Evolutionary conservation across 164 flowering plant genomes (phyloP).

Genomic region (Liquidambar formosana): DNA sequence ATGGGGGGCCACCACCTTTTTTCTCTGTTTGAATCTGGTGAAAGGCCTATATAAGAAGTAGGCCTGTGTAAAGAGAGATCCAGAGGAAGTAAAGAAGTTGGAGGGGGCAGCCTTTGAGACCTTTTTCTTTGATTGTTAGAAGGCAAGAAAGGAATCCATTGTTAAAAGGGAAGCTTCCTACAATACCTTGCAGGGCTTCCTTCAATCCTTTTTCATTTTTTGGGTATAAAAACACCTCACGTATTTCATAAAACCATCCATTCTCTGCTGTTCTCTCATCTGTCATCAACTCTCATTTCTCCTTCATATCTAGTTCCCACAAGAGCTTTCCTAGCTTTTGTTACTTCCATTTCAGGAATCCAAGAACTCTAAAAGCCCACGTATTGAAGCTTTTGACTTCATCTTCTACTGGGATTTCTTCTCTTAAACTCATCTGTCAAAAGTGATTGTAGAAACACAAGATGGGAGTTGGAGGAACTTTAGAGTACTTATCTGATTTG

Average conservation of each 20-base stretch:
- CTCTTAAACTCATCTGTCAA: neutral
- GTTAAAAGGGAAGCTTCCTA: slow-evolving; percentile 28
- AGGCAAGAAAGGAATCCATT: slow-evolving; percentile 32
- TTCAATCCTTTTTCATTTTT: neutral
- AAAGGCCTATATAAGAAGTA: slow-evolving; percentile 36
- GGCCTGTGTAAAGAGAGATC: slow-evolving; percentile 19
- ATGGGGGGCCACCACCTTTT: slow-evolving; percentile 29
- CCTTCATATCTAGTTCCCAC: no score
- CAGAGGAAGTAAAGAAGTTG: slow-evolving; percentile 18
- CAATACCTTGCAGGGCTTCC: slow-evolving; percentile 13
- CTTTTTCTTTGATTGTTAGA: slow-evolving; percentile 18
- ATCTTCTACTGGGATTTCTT: neutral
- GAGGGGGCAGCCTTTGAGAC: slow-evolving; percentile 12
- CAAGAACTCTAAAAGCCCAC: no score
- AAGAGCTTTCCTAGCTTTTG: neutral
- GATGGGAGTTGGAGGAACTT: slow-evolving; percentile 59
- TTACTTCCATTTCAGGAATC: neutral
- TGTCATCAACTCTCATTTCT: no score
- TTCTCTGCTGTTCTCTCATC: neutral
- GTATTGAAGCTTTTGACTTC: slow-evolving; percentile 4
- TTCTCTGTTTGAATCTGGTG: slow-evolving; percentile 19
- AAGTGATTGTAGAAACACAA: neutral
- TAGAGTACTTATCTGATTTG: slow-evolving; percentile 57
- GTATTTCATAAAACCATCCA: neutral
- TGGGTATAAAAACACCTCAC: slow-evolving; percentile 14